Base-by-base conservation (phyloP, 2,329 filamentous ascomycete species). In the Trichoderma semiorbis region DNA sequence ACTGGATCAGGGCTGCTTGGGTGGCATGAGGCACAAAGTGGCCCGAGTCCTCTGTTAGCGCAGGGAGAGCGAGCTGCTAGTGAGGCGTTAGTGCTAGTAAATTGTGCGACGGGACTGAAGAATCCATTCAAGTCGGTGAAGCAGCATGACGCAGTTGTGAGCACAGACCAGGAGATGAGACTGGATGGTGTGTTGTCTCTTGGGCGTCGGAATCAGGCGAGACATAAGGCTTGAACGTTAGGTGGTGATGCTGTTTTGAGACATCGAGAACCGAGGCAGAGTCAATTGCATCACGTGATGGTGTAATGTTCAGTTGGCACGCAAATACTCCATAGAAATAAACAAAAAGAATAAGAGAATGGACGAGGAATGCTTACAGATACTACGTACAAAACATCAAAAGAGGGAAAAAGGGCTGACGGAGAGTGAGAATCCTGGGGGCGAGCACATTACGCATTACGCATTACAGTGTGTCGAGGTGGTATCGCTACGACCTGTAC, bases 161-260 rank as follows among this genome's bases (percentile, higher is more conserved):
- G 66, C 66, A 69, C 66, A 69, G 66, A 69, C 66, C 57, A 69
- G 57, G 28, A 62, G 30, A 43, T 11, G 28, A 62, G 30, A 43
- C 18, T 21, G 39, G 64, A 36, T 67, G 32, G 43, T 50, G 32
- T 67, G 64, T 36, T 26, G 32, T 36, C 34, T 36, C 5, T 36
- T 36, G n/a, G 63, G 32, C 24, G 34, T 47, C 18, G 18, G 50
- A 16, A 43, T 57, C 32, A 14, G 64, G 64, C 18, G 32, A 18
- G 50, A 11, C n/a, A 34, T 34, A n/a, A 21, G n/a, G 18, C n/a
- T 18, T 7, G 26, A 47, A 18, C 2, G 18, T 5, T n/a, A 16
- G 34, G 34, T 64, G 26, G 3, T 63, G 61, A 21, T 28, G 21
- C 8, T 36, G 34, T 18, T 32, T 60, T 47, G n/a, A 39, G 34